Evolutionary conservation across 2,329 filamentous ascomycete species (phyloP).

Genomic region (Cladophialophora carrionii): DNA sequence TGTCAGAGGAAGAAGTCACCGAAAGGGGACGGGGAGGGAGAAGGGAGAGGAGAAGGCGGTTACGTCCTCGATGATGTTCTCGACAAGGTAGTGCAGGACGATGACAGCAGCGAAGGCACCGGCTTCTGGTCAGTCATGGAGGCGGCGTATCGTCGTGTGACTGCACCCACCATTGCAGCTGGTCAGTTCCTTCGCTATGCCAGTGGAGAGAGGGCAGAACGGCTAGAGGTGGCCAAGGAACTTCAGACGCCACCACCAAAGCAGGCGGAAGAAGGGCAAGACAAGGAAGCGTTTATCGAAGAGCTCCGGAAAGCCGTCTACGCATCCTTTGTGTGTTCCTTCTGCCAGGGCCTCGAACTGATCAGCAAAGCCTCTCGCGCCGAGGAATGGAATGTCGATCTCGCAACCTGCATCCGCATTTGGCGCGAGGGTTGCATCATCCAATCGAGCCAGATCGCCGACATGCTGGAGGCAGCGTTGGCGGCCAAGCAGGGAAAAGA

Average conservation of each 20-base stretch:
- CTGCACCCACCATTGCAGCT: conserved; percentile 7
- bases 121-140: conserved; percentile 5
- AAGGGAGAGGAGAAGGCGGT: not conserved
- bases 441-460: conserved; percentile 4
- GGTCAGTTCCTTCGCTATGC: not conserved
- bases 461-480: conserved; percentile 3
- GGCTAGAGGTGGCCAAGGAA: not conserved
- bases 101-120: conserved; percentile 4
- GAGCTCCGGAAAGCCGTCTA: not conserved
- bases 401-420: conserved; percentile 9
- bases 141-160: not conserved
- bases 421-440: conserved; percentile 11
- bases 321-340: not conserved
- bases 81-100: conserved; percentile 12
- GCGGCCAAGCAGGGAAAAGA: not conserved
- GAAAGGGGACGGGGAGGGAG: not conserved
- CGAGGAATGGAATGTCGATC: conserved; percentile 4
- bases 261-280: not conserved
- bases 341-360: conserved; percentile 7
- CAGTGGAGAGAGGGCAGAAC: not conserved
- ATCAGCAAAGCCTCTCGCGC: conserved; percentile 6
- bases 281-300: conserved; percentile 1
- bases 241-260: not conserved
- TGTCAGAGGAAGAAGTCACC: conserved; percentile 3
- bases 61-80: conserved; percentile 1